These are phyloP conservation scores for Pseudotsuga menziesii DNA, from an alignment of 75 land plant genomes.

Conservation along the genomic window DNA sequence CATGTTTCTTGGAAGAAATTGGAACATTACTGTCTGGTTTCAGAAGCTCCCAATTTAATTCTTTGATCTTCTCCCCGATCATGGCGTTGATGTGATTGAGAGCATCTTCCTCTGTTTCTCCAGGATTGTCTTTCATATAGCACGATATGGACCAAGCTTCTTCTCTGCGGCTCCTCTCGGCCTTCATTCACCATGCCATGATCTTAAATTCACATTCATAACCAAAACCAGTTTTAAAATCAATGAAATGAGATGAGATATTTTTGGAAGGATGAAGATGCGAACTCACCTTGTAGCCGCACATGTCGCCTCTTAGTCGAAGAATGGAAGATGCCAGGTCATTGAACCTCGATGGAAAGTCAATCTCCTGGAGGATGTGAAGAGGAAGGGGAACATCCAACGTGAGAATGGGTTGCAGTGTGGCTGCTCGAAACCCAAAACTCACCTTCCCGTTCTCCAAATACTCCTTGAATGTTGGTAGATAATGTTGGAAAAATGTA, in stretches of 20 bases:
- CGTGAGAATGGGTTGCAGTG: background rate
- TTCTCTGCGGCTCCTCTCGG: background rate
- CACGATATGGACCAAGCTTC: background rate
- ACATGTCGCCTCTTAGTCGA: background rate
- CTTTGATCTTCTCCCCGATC: background rate
- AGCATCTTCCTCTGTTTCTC: background rate
- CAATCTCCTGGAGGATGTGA: background rate
- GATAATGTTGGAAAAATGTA: too few relatives aligned
- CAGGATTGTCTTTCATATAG: background rate
- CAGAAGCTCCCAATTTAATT: background rate
- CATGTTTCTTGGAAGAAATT: background rate
- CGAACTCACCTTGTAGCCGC: background rate
- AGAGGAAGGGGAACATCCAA: background rate
- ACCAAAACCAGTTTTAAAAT: background rate
- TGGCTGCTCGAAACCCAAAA: background rate
- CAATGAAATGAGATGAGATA: too few relatives aligned
- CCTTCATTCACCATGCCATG: background rate
- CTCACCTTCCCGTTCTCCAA: background rate
- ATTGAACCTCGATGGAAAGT: constrained; percentile 1
- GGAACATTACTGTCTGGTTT: background rate
- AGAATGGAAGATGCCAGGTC: background rate
- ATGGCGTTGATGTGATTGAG: background rate
- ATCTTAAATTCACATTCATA: background rate
- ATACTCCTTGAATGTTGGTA: background rate
- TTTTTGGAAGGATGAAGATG: background rate